These are phyloP conservation scores for Chrysoporthe austroafricana DNA, from an alignment of 2,329 filamentous ascomycete species.

Conservation along the genomic window DNA sequence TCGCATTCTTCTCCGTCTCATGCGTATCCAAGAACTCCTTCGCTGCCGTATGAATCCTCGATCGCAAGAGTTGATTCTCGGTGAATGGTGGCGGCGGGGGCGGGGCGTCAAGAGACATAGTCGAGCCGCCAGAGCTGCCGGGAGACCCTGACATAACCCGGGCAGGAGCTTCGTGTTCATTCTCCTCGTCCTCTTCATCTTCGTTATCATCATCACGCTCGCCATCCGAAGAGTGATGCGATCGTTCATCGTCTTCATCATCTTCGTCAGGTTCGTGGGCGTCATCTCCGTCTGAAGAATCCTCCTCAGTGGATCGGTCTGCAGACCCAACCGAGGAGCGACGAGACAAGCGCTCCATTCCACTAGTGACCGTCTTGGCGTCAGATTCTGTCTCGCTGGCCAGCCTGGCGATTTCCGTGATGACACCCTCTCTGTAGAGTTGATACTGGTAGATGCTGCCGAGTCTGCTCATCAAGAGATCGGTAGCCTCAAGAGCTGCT, in stretches of 20 bases:
- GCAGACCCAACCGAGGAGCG: conserved; percentile 36
- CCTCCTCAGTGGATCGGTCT: conserved; percentile 31
- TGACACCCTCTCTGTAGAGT: conserved; percentile 95
- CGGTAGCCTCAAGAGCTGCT: conserved; percentile 84
- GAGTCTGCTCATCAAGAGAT: conserved; percentile 81
- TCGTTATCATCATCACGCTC: conserved; percentile 53
- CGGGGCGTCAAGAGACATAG: conserved; percentile 64
- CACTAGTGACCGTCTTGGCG: conserved; percentile 31
- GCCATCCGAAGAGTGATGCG: conserved; percentile 41
- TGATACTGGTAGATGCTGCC: conserved; percentile 92
- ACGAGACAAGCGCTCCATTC: conserved; percentile 36
- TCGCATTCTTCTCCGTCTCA: conserved; percentile 73
- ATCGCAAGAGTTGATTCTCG: conserved; percentile 63
- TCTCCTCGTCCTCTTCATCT: conserved; percentile 58
- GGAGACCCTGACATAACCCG: conserved; percentile 70
- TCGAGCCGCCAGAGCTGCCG: conserved; percentile 66
- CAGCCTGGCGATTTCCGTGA: conserved; percentile 85
- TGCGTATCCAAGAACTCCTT: conserved; percentile 84
- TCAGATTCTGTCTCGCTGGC: conserved; percentile 54
- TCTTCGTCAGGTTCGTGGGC: conserved; percentile 55
- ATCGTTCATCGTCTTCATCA: conserved; percentile 48
- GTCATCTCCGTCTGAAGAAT: conserved; percentile 49
- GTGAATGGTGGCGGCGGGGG: conserved; percentile 49
- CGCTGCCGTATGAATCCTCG: conserved; percentile 75
- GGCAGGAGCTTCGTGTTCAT: conserved; percentile 48